Evolutionary conservation across 75 land plant species (phyloP).

Genomic region (Pinus tabuliformis): DNA sequence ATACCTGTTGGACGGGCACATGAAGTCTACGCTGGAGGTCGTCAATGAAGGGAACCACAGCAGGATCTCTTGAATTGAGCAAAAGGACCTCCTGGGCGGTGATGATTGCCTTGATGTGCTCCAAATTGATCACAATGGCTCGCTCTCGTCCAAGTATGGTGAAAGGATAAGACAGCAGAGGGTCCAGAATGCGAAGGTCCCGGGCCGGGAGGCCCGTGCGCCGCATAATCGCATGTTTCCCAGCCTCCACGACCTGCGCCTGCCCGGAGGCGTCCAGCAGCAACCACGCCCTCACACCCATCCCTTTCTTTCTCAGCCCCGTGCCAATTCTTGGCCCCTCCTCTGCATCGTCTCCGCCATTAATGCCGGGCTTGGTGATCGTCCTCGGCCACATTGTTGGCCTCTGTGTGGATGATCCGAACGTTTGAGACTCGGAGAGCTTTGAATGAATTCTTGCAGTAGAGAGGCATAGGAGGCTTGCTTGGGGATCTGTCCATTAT

Average conservation of each 20-base stretch:
- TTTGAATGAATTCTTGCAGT: neutral
- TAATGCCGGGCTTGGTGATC: neutral
- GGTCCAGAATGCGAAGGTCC: constrained; percentile 57
- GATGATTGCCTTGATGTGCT: constrained; percentile 87
- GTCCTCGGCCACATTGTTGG: neutral
- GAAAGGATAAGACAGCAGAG: constrained; percentile 56
- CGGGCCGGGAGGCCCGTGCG: constrained; percentile 62
- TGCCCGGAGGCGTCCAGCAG: constrained; percentile 53
- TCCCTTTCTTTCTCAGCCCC: constrained; percentile 59
- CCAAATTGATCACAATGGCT: constrained; percentile 85
- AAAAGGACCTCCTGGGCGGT: constrained; percentile 80
- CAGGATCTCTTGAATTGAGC: constrained; percentile 59
- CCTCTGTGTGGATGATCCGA: no score
- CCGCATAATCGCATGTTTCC: constrained; percentile 62
- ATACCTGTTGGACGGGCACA: no score
- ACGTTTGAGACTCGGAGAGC: no score
- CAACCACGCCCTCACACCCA: constrained; percentile 72
- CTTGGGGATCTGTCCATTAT: no score
- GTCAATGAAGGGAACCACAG: constrained; percentile 58
- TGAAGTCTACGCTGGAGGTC: constrained; percentile 58
- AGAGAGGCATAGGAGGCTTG: neutral
- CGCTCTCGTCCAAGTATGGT: constrained; percentile 72
- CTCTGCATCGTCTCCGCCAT: constrained; percentile 7
- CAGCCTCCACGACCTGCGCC: constrained; percentile 67
- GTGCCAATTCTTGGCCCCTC: neutral